Evolutionary conservation across 176 grass and related monocot species (phyloP).

Genomic region (Carex scoparia): DNA sequence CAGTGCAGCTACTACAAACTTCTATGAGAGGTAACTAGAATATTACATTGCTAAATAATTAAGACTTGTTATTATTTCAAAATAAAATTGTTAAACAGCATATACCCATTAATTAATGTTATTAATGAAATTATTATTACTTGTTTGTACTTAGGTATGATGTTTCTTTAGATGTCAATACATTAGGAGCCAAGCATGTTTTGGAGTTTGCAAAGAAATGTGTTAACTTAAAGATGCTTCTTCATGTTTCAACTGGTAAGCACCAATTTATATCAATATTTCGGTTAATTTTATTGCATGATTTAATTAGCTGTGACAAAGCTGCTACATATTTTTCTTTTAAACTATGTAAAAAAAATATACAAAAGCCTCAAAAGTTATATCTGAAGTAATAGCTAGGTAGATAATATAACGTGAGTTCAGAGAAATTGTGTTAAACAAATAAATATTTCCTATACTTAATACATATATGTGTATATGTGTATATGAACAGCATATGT

Average conservation of each 20-base stretch:
- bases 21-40: slow-evolving; percentile 53
- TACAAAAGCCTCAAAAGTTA: too few species aligned
- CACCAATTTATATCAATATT: background rate
- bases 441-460: too few species aligned
- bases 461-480: too few species aligned
- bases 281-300: background rate
- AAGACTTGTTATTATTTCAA: background rate
- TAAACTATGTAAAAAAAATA: background rate
- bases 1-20: slow-evolving; percentile 66
- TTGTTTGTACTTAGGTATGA: slow-evolving; percentile 41
- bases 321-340: background rate
- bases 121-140: background rate
- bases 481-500: slow-evolving; percentile 39
- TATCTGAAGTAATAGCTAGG: too few species aligned
- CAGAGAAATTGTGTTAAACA: too few species aligned
- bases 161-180: slow-evolving; percentile 42
- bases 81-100: background rate
- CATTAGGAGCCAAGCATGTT: slow-evolving; percentile 42
- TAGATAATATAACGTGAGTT: too few species aligned
- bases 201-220: slow-evolving; percentile 63
- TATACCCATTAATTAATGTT: background rate
- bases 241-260: slow-evolving; percentile 76
- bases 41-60: background rate
- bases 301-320: too few species aligned
- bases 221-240: slow-evolving; percentile 48